These are phyloP conservation scores for Plantago elongata DNA, from an alignment of 257 asterid genomes.

Conservation along the genomic window DNA sequence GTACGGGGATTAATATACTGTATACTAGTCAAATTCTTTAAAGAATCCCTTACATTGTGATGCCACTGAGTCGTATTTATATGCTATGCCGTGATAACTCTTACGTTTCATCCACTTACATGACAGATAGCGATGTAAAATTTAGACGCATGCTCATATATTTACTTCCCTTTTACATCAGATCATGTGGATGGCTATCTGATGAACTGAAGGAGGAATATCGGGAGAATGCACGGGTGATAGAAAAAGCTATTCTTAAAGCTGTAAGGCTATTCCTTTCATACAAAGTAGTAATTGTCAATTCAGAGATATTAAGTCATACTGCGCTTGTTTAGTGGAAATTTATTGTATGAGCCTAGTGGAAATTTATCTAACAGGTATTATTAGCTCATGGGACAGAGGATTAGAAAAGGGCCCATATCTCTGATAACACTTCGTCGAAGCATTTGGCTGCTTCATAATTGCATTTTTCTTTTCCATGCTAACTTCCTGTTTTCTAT, in stretches of 20 bases:
- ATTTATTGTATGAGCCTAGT: not conserved
- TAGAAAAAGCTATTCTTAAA: conserved; percentile 65
- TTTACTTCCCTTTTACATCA: conserved; percentile 31
- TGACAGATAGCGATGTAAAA: conserved; percentile 4
- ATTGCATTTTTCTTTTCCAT: not conserved
- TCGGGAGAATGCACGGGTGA: conserved; percentile 43
- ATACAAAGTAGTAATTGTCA: conserved; percentile 8
- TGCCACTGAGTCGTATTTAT: not conserved
- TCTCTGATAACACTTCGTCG: not conserved
- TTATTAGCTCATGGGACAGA: conserved; percentile 4
- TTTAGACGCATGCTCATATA: conserved; percentile 17
- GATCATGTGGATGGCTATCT: conserved; percentile 68
- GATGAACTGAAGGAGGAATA: conserved; percentile 59
- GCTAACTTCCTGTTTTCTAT: conserved; percentile 13
- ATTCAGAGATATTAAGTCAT: conserved; percentile 1
- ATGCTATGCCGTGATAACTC: conserved; percentile 2
- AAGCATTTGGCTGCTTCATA: conserved; percentile 4
- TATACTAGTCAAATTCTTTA: not conserved
- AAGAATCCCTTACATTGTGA: conserved; percentile 4
- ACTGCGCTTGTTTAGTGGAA: conserved; percentile 5
- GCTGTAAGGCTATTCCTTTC: conserved; percentile 49
- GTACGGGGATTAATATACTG: too few species aligned
- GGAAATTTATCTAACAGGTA: not conserved
- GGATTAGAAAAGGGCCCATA: conserved; percentile 8
- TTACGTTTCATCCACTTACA: conserved; percentile 14